These are phyloP conservation scores for Rubia balearica DNA, from an alignment of 305 asterid genomes.

Conservation along the genomic window DNA sequence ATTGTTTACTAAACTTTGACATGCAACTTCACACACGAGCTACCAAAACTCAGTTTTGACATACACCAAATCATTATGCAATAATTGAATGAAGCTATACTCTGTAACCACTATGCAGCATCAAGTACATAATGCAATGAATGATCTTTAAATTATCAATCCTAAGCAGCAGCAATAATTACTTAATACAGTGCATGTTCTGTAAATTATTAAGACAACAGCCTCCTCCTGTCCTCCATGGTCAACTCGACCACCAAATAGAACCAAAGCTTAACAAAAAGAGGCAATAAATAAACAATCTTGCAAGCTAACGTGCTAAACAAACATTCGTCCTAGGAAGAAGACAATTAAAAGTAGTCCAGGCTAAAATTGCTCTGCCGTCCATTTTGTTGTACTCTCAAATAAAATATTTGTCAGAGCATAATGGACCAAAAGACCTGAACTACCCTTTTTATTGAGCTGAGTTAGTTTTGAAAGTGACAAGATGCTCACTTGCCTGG, in stretches of 20 bases:
- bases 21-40: too few relatives aligned
- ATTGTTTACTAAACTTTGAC: too few relatives aligned
- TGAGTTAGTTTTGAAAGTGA: neutral
- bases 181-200: too few relatives aligned
- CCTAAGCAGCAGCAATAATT: too few relatives aligned
- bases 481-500: neutral
- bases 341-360: neutral
- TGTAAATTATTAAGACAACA: too few relatives aligned
- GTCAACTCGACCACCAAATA: neutral
- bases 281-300: neutral
- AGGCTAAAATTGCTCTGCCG: neutral
- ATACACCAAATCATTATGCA: too few relatives aligned
- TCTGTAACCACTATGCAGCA: too few relatives aligned
- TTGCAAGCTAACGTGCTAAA: neutral
- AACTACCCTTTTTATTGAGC: neutral
- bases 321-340: neutral
- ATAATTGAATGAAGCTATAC: too few relatives aligned
- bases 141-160: too few relatives aligned
- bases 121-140: too few relatives aligned
- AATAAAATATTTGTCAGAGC: neutral
- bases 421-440: neutral
- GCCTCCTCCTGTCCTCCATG: too few relatives aligned
- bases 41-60: too few relatives aligned
- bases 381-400: neutral
- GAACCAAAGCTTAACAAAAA: neutral